These are phyloP conservation scores for Boletellus dicymbophilus DNA, from an alignment of 1,284 basidiomycete species.

Conservation along the genomic window DNA sequence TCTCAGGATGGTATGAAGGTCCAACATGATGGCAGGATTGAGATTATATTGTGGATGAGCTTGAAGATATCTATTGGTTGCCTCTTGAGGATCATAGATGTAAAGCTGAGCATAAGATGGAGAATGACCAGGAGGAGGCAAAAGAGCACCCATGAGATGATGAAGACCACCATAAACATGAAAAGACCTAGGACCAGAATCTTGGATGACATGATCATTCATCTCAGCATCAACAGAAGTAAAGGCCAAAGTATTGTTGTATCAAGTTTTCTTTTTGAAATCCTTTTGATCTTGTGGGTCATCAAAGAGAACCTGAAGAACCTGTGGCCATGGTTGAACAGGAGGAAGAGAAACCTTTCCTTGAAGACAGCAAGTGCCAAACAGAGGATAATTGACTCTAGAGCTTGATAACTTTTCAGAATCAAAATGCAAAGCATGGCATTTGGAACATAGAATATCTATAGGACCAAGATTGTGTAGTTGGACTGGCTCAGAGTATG, in stretches of 20 bases:
- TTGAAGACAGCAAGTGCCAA: slow-evolving; percentile 30
- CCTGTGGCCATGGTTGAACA: too few relatives aligned
- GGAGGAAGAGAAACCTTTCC: slow-evolving; percentile 31
- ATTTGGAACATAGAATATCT: slow-evolving; percentile 19
- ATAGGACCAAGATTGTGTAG: neutral
- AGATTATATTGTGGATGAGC: slow-evolving; percentile 31
- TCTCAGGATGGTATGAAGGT: slow-evolving; percentile 30
- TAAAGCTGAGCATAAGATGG: slow-evolving; percentile 42
- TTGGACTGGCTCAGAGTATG: neutral
- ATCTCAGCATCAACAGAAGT: slow-evolving; percentile 38
- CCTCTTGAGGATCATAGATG: slow-evolving; percentile 36
- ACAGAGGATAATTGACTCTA: neutral
- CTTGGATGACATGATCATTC: slow-evolving; percentile 15
- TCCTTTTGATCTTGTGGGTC: too few relatives aligned
- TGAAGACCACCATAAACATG: slow-evolving; percentile 38
- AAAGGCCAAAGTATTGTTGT: too few relatives aligned
- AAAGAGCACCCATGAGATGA: slow-evolving; percentile 36
- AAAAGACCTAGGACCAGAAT: slow-evolving; percentile 26
- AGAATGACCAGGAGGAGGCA: slow-evolving; percentile 18
- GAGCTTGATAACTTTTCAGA: slow-evolving; percentile 18
- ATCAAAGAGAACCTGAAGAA: too few relatives aligned
- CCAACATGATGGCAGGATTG: slow-evolving; percentile 19
- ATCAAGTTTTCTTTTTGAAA: too few relatives aligned
- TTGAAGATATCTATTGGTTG: slow-evolving; percentile 20
- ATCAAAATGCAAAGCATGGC: slow-evolving; percentile 3